Evolutionary conservation across 192 early-diverging fungal genomes (phyloP).

Genomic region (Entomortierella parvispora): DNA sequence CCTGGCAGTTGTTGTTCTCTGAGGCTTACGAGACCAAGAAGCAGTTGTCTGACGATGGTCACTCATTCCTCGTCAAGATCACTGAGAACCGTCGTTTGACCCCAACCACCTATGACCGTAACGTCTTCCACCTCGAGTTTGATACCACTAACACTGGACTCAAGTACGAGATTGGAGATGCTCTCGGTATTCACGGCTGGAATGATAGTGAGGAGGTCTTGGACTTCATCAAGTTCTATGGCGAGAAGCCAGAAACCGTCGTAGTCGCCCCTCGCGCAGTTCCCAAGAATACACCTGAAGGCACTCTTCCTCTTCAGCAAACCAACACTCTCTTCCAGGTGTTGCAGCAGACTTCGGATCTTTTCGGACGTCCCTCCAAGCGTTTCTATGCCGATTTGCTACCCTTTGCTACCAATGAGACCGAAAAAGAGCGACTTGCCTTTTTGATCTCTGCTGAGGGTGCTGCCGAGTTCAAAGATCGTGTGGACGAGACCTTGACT

Average conservation of each 20-base stretch:
- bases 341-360: constrained; percentile 84
- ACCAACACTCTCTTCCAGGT: constrained; percentile 81
- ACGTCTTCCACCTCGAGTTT: constrained; percentile 97
- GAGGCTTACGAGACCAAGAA: constrained; percentile 67
- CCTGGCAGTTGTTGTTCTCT: constrained; percentile 75
- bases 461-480: constrained; percentile 79
- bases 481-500: constrained; percentile 84
- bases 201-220: constrained; percentile 81
- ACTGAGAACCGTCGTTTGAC: constrained; percentile 88
- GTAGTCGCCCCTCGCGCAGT: constrained; percentile 61
- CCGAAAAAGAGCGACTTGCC: constrained; percentile 72
- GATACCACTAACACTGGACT: constrained; percentile 82
- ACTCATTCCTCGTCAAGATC: constrained; percentile 70
- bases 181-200: constrained; percentile 91
- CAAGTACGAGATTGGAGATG: constrained; percentile 93
- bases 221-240: constrained; percentile 80
- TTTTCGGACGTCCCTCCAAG: constrained; percentile 95
- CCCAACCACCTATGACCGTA: constrained; percentile 89
- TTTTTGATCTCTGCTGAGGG: constrained; percentile 78
- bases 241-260: constrained; percentile 70
- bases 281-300: constrained; percentile 64
- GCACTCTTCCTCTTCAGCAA: constrained; percentile 61
- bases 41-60: constrained; percentile 71
- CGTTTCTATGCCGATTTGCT: constrained; percentile 91
- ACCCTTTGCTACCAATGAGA: constrained; percentile 71